Base-by-base conservation (phyloP, 139 green algal species). In the Astrephomene gubernaculifera region DNA sequence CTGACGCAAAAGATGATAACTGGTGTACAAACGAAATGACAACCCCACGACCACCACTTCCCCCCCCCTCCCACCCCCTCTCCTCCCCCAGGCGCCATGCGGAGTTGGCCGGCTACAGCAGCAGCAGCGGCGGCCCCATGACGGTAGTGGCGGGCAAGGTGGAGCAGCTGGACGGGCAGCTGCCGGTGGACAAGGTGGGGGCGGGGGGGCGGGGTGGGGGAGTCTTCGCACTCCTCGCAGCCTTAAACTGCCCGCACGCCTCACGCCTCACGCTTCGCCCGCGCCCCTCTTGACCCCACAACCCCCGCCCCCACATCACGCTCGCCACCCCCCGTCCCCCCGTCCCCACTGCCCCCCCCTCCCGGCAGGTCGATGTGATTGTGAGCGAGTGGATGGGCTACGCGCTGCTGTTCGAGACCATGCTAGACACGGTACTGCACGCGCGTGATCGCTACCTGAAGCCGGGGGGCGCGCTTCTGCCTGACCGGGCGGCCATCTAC, bases 311-410 rank as follows among this genome's bases (percentile, higher is more conserved):
- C n/a, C n/a, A n/a, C n/a, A n/a, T n/a, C n/a, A n/a, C n/a, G n/a
- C n/a, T n/a, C n/a, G n/a, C n/a, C n/a, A n/a, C n/a, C n/a, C n/a
- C n/a, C n/a, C n/a, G n/a, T n/a, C n/a, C n/a, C n/a, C n/a, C n/a
- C n/a, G n/a, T n/a, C n/a, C n/a, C n/a, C n/a, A n/a, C n/a, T 57
- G 49, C 17, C 49, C 17, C 49, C 31, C 61, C 3, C 17, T 29
- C 4, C 69, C 7, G 4, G 25, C 87, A 96, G 89, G 95, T 96
- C 41, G 94, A 97, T 81, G 93, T 98, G 49, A 86, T 99, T 33
- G 95, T 99, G 27, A 95, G 87, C 79, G 97, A 99, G 89, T 99
- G 97, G 97, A 99, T 99, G 97, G 97, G 96, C 33, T 99, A 99
- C 90, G 96, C 91, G 4, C 91, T 99, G 82, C 89, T 99, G 52